Evolutionary conservation across 257 asterid species (phyloP).

Genomic region (Lycium ferocissimum): DNA sequence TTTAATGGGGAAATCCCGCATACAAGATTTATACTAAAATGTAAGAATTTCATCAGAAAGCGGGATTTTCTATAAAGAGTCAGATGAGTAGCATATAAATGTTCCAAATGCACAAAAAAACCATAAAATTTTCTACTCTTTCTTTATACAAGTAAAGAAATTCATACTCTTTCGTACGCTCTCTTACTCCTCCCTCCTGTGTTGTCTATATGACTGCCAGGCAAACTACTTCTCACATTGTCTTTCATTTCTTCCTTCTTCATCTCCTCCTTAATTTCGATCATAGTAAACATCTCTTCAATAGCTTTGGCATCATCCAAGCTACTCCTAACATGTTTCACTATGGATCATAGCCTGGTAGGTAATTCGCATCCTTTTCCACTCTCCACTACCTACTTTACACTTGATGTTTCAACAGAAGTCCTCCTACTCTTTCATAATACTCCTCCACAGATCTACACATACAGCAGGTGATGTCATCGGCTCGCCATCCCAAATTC

Average conservation of each 20-base stretch:
- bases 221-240: not conserved
- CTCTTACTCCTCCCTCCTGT: not conserved
- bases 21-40: slow-evolving; percentile 6
- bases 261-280: not conserved
- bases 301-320: slow-evolving; percentile 8
- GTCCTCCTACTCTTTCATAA: slow-evolving; percentile 19
- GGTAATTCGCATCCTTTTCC: slow-evolving; percentile 7
- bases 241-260: slow-evolving; percentile 1
- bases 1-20: not conserved
- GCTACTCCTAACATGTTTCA: slow-evolving; percentile 24
- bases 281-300: slow-evolving; percentile 24
- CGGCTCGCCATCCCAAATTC: not conserved
- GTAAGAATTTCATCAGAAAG: not conserved
- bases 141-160: not conserved
- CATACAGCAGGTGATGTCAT: not conserved
- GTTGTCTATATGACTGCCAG: slow-evolving; percentile 8
- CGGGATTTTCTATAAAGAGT: not conserved
- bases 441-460: not conserved
- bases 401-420: not conserved
- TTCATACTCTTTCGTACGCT: not conserved
- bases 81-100: not conserved
- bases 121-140: not conserved
- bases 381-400: slow-evolving; percentile 5
- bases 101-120: not conserved
- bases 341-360: not conserved